A percentile compares a stretch with the other conserved stretches of the same genome.
Conservation (phyloP, 768 basidiomycete genomes). For the Kwoniella sp. region DNA sequence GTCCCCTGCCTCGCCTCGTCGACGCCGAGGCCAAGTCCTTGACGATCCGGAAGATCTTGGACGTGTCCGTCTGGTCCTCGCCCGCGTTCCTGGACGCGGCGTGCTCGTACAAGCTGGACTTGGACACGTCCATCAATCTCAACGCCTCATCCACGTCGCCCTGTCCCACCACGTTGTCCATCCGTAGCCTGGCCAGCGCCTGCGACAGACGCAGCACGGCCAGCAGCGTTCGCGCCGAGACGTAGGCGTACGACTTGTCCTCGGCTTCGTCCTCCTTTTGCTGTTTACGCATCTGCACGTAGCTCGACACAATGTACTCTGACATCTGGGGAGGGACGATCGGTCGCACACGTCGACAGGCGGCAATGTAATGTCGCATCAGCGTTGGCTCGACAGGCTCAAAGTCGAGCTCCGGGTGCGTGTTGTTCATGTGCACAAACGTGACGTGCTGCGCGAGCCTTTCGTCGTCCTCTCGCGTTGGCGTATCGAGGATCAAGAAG, state of each 20-base stretch:
- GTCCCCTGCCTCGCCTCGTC: constrained; percentile 11
- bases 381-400: constrained; percentile 79
- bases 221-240: constrained; percentile 90
- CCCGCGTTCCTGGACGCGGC: constrained; percentile 63
- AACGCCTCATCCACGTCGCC: constrained; percentile 94
- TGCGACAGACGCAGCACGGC: constrained; percentile 91
- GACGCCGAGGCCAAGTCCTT: constrained; percentile 65
- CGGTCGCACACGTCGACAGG: constrained; percentile 80
- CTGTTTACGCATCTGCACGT: constrained; percentile 88
- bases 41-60: constrained; percentile 85
- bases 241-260: constrained; percentile 87
- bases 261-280: constrained; percentile 84
- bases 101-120: constrained; percentile 67
- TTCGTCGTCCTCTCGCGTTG: constrained; percentile 89
- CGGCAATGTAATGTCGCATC: constrained; percentile 94
- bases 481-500: constrained; percentile 95
- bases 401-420: constrained; percentile 69
- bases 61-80: constrained; percentile 69
- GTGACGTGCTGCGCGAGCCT: constrained; percentile 95
- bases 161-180: constrained; percentile 71
- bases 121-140: constrained; percentile 93
- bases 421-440: constrained; percentile 93
- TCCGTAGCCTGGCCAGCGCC: constrained; percentile 86
- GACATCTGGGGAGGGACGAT: constrained; percentile 85
- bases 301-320: constrained; percentile 87